phyloP scores from a whole-genome alignment of 2,329 filamentous ascomycete genomes.

The Microdochium bolleyi region DNA sequence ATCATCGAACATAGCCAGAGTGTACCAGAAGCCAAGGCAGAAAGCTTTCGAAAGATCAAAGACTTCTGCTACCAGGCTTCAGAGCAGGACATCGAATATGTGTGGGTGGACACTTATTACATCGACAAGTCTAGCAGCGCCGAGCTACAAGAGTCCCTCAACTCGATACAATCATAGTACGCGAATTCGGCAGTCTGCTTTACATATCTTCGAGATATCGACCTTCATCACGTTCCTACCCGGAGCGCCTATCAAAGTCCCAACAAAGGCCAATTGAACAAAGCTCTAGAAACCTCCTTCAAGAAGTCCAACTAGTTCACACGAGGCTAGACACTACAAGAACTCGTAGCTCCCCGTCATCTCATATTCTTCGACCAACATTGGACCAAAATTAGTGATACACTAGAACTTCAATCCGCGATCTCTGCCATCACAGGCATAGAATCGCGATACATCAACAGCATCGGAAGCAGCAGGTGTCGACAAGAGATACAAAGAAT shows the following conservation, averaged over 20 bases:
- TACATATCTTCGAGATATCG: not conserved
- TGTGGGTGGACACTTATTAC: not conserved
- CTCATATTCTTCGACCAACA: not conserved
- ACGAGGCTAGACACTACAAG: not conserved
- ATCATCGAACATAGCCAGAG: not conserved
- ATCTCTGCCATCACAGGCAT: not conserved
- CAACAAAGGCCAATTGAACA: not conserved
- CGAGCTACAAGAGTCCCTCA: not conserved
- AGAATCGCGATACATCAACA: not conserved
- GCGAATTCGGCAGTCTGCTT: not conserved
- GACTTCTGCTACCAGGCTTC: not conserved
- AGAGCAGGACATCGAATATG: not conserved
- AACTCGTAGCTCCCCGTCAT: not conserved
- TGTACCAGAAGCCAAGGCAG: not conserved
- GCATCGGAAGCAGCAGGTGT: not conserved
- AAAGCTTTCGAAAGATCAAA: not conserved
- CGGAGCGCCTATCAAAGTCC: not conserved
- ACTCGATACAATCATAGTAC: not conserved
- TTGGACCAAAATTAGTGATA: not conserved
- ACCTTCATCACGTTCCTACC: not conserved
- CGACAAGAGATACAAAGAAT: not conserved
- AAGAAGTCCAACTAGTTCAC: not conserved
- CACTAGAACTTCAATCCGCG: not conserved
- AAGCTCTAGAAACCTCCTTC: not conserved
- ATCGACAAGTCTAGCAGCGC: not conserved